Evolutionary conservation across 305 asterid species (phyloP), one percentile per base, ranked within the genome.

Genomic region (Fraxinus sp.): DNA sequence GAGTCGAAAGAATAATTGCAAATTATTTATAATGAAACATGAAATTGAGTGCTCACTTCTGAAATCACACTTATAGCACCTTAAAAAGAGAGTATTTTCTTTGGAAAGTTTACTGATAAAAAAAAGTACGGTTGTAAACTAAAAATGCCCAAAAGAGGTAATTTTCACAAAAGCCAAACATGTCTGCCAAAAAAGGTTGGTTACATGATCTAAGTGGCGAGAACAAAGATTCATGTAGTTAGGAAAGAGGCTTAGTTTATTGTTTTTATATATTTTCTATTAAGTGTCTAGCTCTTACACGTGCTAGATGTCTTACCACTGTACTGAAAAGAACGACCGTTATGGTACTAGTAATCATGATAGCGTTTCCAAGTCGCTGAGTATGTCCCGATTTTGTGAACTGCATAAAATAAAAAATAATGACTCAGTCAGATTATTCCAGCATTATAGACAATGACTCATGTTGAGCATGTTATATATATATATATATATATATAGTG

Each of bases 281-380:
- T 0, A 18, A n/a, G 14, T 62, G 20, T 57, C 7, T 22, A 24
- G 72, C 33, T 37, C 20, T 39, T 37, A 36, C 80, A 62, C 16
- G 52, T 8, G 36, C 22, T 68, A 77, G 87, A 81, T 79, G 80
- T 57, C 91, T 81, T 86, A 92, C 95, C 90, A 90, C 90, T 36
- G 91, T 92, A 92, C 94, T 92, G 86, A 92, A 88, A 86, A 92
- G 94, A 70, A 92, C 95, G 36, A 92, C 89, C 1, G 92, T 89
- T 64, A 92, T 90, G 59, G 95, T 92, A 82, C 94, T 89, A 77
- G 95, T 92, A 52, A 92, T 90, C 92, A 92, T 71, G 79, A 90
- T 85, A 14, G 94, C 94, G 41, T 89, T 92, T 64, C 92, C 94
- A 2, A 84, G 89, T 80, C 82, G 62, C 82, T 92, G 92, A 16